Evolutionary conservation across 495 filamentous ascomycete species (phyloP).

Genomic region (Rostrohypoxylon terebratum): DNA sequence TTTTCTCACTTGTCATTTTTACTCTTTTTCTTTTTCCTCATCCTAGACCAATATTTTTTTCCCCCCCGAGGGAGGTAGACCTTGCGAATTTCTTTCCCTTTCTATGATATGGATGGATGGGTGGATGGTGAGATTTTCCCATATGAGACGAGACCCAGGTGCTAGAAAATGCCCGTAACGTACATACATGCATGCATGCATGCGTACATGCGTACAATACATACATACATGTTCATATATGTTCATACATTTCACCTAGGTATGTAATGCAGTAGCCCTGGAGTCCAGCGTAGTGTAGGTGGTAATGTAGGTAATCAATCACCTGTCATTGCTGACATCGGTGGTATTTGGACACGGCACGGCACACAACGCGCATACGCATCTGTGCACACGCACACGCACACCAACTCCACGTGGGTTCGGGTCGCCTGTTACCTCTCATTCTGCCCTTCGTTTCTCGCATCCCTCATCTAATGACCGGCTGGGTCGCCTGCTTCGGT

Average conservation of each 20-base stretch:
- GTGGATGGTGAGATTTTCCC: too few relatives aligned
- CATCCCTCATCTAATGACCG: constrained; percentile 17
- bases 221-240: too few relatives aligned
- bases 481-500: not conserved
- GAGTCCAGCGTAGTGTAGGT: too few relatives aligned
- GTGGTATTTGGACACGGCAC: not conserved
- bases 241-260: constrained; percentile 1
- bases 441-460: not conserved
- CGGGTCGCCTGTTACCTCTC: constrained; percentile 23
- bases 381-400: constrained; percentile 1
- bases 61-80: not conserved
- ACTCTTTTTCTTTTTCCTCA: not conserved
- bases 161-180: too few relatives aligned
- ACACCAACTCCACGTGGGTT: constrained; percentile 40
- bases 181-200: too few relatives aligned
- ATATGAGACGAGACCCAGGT: too few relatives aligned
- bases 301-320: constrained; percentile 28
- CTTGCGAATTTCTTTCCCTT: not conserved
- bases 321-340: constrained; percentile 38
- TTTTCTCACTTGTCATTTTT: not conserved
- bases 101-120: not conserved
- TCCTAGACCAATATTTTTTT: not conserved
- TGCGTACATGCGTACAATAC: too few relatives aligned
- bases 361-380: constrained; percentile 13
- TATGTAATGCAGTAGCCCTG: not conserved